Conservation (phyloP, 208 protist species). For the Leishmania mexicana region DNA sequence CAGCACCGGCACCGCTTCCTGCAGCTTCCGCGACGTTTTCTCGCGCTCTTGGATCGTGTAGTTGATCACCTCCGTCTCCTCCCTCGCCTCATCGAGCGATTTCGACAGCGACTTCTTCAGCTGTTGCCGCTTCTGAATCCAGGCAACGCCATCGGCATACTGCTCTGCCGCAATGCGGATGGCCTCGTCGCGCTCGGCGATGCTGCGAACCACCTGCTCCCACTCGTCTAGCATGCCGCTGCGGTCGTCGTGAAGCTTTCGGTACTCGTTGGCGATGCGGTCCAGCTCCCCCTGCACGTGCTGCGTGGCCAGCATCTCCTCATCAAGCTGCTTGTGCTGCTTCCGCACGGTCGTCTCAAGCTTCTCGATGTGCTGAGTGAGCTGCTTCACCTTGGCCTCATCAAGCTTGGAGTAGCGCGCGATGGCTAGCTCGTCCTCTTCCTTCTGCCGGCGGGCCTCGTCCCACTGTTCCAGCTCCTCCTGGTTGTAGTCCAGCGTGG, state of each 20-base stretch:
- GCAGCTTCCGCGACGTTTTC: conserved; percentile 48
- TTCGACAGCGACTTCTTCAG: conserved; percentile 37
- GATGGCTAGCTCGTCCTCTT: conserved; percentile 92
- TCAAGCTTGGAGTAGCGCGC: conserved; percentile 91
- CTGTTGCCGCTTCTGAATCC: conserved; percentile 67
- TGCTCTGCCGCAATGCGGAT: conserved; percentile 78
- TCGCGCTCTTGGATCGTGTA: conserved; percentile 62
- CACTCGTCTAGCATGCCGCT: conserved; percentile 90
- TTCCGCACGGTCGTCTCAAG: conserved; percentile 56
- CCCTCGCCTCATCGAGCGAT: conserved; percentile 41
- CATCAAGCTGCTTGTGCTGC: conserved; percentile 60
- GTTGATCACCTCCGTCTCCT: conserved; percentile 54
- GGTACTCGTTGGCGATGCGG: conserved; percentile 92
- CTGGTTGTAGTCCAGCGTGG: conserved; percentile 93
- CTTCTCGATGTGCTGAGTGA: conserved; percentile 85
- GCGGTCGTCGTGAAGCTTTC: conserved; percentile 85
- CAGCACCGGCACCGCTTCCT: conserved; percentile 43
- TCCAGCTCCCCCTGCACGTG: conserved; percentile 92
- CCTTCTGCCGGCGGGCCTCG: conserved; percentile 91
- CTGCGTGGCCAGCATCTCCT: conserved; percentile 86
- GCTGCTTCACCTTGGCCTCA: conserved; percentile 82
- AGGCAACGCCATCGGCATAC: conserved; percentile 75
- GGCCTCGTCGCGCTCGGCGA: conserved; percentile 86
- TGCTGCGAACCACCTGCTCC: conserved; percentile 86
- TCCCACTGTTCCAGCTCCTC: conserved; percentile 96